Conservation (phyloP, 2,329 filamentous ascomycete genomes). For the Beauveria sp. region DNA sequence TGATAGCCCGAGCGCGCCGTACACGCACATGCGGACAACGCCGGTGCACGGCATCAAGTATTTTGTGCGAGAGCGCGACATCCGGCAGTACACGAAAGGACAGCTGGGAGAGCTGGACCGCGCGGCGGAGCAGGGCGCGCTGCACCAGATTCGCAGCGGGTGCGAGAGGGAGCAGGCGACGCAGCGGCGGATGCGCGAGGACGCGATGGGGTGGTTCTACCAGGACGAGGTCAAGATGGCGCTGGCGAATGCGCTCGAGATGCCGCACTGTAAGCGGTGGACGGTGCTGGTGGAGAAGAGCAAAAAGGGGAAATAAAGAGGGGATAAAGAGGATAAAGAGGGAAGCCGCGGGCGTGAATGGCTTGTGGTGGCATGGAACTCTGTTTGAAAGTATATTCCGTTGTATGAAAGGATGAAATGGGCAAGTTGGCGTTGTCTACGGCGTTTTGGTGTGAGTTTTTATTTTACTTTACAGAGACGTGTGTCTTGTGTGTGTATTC, state of each 20-base stretch:
- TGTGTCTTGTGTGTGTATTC: neutral
- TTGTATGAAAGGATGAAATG: neutral
- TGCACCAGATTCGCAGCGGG: slow-evolving; percentile 57
- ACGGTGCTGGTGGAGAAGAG: slow-evolving; percentile 25
- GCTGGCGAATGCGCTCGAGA: slow-evolving; percentile 49
- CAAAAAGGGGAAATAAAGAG: slow-evolving; percentile 3
- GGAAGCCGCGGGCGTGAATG: neutral
- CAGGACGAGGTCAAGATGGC: slow-evolving; percentile 73
- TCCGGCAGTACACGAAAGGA: slow-evolving; percentile 58
- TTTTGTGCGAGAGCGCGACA: slow-evolving; percentile 73
- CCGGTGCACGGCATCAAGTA: slow-evolving; percentile 69
- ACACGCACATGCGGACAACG: slow-evolving; percentile 67
- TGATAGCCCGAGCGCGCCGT: slow-evolving; percentile 60
- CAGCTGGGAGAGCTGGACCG: slow-evolving; percentile 71
- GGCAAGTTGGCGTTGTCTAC: slow-evolving; percentile 1
- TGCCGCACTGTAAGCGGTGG: slow-evolving; percentile 46
- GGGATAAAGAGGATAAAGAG: neutral
- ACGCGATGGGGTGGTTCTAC: slow-evolving; percentile 82
- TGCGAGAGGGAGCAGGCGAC: slow-evolving; percentile 68
- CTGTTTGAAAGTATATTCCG: neutral
- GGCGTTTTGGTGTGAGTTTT: neutral
- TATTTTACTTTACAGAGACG: neutral
- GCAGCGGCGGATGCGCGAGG: slow-evolving; percentile 61
- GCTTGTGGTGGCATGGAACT: too few species aligned
- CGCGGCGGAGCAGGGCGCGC: slow-evolving; percentile 65